Evolutionary conservation across 176 grass and related monocot species (phyloP), one percentile per base, ranked within the genome.

Genomic region (Tillandsia fasciculata): DNA sequence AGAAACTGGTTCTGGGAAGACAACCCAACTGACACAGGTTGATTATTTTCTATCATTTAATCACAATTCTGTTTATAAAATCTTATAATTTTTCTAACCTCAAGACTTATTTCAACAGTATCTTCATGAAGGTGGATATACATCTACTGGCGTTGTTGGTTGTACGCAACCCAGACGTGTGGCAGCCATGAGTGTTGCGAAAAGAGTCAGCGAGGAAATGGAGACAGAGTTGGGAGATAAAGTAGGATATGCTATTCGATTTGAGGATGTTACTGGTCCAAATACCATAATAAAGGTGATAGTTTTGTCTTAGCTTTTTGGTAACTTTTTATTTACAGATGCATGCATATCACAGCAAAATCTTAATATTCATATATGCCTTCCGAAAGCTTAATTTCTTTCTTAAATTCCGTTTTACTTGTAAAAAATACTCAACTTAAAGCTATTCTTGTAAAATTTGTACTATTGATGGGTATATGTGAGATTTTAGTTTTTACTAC

Each of bases 161-260:
- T 97, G 94, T 79, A 97, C 94, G 52, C 94, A 97, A 74, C 94
- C 94, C 50, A 92, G 94, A 73, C 94, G 94, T 90, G 94, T 97
- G 49, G 94, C 94, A 81, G 94, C 94, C 61, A 97, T 97, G 94
- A 97, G 94, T 85, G 94, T 97, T 50, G 94, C 94, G 66, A 93
- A 97, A 77, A 68, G 94, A 69, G 89, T 97, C 14, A 92, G 89
- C 18, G 94, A 97, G 81, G 94, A 97, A 72, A 97, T 93, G 94
- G 94, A 97, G 42, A 90, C 89, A n/a, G 94, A 97, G 8, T 77
- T 97, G 10, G 94, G 84, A 75, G 79, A 97, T 15, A 92, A 85
- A 87, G 94, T 97, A 48, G 89, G 94, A 53, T 92, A 93, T 64
- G 94, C 94, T 54, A 97, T 97, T 82, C 82, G 94, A 69, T 97